A percentile compares a stretch with the other conserved stretches of the same genome.
Evolutionary conservation across 2,329 filamentous ascomycete species (phyloP).

Genomic region (Raffaelea albimanens): DNA sequence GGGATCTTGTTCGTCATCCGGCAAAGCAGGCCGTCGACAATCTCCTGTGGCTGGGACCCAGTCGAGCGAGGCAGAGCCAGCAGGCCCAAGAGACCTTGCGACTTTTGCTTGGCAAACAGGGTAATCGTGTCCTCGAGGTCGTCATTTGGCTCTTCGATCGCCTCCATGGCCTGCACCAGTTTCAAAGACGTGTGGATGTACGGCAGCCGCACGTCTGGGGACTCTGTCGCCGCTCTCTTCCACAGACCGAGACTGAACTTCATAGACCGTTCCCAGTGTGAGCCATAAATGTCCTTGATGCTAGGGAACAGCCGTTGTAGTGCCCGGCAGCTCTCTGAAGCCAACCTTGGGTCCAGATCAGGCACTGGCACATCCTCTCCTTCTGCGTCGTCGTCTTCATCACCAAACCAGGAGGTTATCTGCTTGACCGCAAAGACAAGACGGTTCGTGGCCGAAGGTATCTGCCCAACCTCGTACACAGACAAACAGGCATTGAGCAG

Average conservation of each 20-base stretch:
- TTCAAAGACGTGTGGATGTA: constrained; percentile 64
- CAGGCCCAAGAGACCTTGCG: constrained; percentile 50
- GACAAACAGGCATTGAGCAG: constrained; percentile 43
- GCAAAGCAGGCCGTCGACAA: constrained; percentile 66
- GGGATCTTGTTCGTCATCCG: constrained; percentile 59
- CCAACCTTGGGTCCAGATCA: constrained; percentile 29
- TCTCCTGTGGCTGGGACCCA: constrained; percentile 55
- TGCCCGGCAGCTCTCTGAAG: constrained; percentile 43
- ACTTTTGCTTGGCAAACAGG: constrained; percentile 46
- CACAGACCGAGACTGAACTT: constrained; percentile 50
- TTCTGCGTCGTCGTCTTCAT: neutral
- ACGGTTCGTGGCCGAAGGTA: constrained; percentile 56
- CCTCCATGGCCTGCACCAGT: constrained; percentile 54
- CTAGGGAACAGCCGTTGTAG: constrained; percentile 57
- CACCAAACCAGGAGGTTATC: constrained; percentile 58
- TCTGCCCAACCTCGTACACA: constrained; percentile 39
- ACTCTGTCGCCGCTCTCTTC: constrained; percentile 34
- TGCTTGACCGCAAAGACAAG: constrained; percentile 77
- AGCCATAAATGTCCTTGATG: constrained; percentile 75
- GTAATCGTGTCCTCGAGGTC: constrained; percentile 70
- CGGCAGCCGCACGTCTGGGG: constrained; percentile 42
- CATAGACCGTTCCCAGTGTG: constrained; percentile 68
- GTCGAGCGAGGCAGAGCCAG: constrained; percentile 29
- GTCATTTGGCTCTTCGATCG: constrained; percentile 67
- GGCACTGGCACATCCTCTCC: neutral